These are phyloP conservation scores for Cercospora beticola DNA, from an alignment of 2,329 filamentous ascomycete genomes.

Conservation along the genomic window DNA sequence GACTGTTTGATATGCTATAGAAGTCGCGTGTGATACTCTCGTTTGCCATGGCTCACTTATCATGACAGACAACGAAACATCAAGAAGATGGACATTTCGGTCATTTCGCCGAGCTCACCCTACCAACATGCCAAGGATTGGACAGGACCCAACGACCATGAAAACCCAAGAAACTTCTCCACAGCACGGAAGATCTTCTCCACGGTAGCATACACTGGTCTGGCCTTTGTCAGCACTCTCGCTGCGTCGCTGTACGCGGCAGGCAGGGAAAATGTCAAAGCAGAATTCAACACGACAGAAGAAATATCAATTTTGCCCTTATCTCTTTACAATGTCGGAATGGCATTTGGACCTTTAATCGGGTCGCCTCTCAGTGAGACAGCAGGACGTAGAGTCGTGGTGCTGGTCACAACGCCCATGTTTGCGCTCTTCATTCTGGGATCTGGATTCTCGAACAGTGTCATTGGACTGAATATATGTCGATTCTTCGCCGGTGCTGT, in stretches of 20 bases:
- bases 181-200: conserved; percentile 25
- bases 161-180: conserved; percentile 37
- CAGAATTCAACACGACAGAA: conserved; percentile 31
- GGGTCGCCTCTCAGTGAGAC: conserved; percentile 42
- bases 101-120: not conserved
- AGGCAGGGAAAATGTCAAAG: conserved; percentile 27
- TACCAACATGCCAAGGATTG: conserved; percentile 32
- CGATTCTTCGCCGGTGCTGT: conserved; percentile 53
- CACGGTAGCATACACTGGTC: conserved; percentile 31
- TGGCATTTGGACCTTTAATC: conserved; percentile 41
- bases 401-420: conserved; percentile 38
- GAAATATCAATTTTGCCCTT: conserved; percentile 39
- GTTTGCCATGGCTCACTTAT: not conserved
- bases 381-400: conserved; percentile 39
- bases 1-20: not conserved
- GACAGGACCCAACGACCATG: conserved; percentile 32
- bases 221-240: conserved; percentile 37
- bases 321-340: conserved; percentile 41
- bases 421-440: conserved; percentile 41
- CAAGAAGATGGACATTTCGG: not conserved
- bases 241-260: conserved; percentile 37
- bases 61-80: not conserved
- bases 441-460: conserved; percentile 31
- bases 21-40: not conserved
- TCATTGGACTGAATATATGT: conserved; percentile 31